phyloP scores from a whole-genome alignment of 768 basidiomycete genomes.

The Suillus plorans region DNA sequence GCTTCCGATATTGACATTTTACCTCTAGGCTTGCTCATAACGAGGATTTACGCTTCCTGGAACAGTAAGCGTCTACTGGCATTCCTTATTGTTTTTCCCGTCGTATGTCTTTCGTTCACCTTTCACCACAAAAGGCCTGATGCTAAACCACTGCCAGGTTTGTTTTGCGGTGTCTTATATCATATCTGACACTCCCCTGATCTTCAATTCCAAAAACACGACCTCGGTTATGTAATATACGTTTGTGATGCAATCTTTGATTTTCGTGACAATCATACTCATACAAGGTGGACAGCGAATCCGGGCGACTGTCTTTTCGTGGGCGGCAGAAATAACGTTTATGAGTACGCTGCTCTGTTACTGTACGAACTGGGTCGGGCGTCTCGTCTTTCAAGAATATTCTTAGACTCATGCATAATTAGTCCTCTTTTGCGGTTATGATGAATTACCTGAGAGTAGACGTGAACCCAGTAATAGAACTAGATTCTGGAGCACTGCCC shows the following conservation, averaged over 20 bases:
- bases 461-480: too few species aligned
- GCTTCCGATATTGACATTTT: not conserved
- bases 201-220: not conserved
- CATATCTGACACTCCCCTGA: not conserved
- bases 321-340: not conserved
- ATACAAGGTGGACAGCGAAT: not conserved
- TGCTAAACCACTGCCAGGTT: not conserved
- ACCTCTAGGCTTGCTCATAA: not conserved
- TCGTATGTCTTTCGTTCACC: not conserved
- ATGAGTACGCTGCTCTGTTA: not conserved
- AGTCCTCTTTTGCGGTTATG: not conserved
- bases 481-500: too few species aligned
- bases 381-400: not conserved
- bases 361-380: not conserved
- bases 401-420: not conserved
- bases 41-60: not conserved
- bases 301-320: not conserved
- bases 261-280: not conserved
- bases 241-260: not conserved
- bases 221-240: not conserved
- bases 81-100: not conserved
- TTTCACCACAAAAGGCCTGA: too few species aligned
- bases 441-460: too few species aligned
- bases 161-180: not conserved
- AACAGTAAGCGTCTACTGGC: not conserved